Percentiles rank a stretch among this genome's conserved stretches.
phyloP scores from a whole-genome alignment of 2,329 filamentous ascomycete genomes.

The Westerdykella aurantiaca region DNA sequence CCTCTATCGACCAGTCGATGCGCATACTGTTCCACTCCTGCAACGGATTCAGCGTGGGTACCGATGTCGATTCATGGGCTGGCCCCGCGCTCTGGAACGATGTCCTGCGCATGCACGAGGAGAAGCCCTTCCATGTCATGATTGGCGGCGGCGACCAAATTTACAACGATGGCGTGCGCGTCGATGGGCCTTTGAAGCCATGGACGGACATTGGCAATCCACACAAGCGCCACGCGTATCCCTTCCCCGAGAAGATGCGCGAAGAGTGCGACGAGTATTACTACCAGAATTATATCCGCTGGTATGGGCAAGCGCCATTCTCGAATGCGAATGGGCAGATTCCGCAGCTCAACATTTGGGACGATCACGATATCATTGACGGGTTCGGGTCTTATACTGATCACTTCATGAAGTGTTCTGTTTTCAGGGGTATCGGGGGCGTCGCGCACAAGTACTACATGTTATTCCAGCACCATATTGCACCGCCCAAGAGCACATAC shows the following conservation, averaged over 20 bases:
- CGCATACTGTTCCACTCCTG: constrained; percentile 65
- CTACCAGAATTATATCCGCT: constrained; percentile 55
- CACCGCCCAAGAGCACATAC: constrained; percentile 78
- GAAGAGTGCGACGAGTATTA: constrained; percentile 57
- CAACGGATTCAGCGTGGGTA: constrained; percentile 63
- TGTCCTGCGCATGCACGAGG: constrained; percentile 54
- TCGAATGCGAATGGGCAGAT: constrained; percentile 57
- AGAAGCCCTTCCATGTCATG: constrained; percentile 61
- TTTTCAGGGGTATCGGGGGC: constrained; percentile 61
- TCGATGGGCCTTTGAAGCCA: constrained; percentile 61
- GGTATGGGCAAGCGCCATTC: constrained; percentile 66
- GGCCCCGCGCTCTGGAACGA: constrained; percentile 61
- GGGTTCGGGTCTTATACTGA: constrained; percentile 62
- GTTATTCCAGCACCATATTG: constrained; percentile 68
- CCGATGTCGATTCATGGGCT: constrained; percentile 57
- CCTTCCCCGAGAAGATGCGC: constrained; percentile 61
- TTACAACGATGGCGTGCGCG: constrained; percentile 72
- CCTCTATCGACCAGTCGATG: constrained; percentile 58
- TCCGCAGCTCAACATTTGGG: constrained; percentile 61
- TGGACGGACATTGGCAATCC: constrained; percentile 60
- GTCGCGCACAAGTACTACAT: constrained; percentile 56
- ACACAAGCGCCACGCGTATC: constrained; percentile 53
- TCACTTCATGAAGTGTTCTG: constrained; percentile 60
- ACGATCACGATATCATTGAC: constrained; percentile 62
- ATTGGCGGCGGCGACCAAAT: constrained; percentile 89